Base-by-base conservation (phyloP, 106 monocot species). In the Dendrobium huoshanense region DNA sequence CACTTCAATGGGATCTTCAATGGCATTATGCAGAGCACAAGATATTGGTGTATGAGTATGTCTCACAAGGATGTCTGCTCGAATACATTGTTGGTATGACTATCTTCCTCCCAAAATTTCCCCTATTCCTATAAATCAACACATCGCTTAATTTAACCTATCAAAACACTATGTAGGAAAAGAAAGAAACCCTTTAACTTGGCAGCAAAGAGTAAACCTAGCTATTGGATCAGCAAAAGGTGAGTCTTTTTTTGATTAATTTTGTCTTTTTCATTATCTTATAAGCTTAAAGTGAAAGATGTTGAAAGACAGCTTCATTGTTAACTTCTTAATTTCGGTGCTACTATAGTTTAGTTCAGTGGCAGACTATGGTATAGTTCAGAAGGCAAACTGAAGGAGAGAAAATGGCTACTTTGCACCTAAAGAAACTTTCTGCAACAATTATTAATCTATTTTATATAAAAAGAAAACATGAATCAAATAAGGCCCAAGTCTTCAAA, bases 191-290 rank as follows among this genome's bases (percentile, higher is more conserved):
- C 48, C 75, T 54, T 64, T 84, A 55, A 81, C 84, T 75, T 87
- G 87, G 87, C 80, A 33, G 15, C 84, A 87, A 61, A 83, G 87
- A 75, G 75, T 84, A 9, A 73, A 78, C 44, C 81, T 87, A 65
- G 87, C 87, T 13, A 84, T 87, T 49, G 87, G 87, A 43, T 73
- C 84, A 18, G 87, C 84, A 25, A 84, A 87, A 84, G 87, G 87
- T 84, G 9, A 9, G 31, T 45, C 9, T 0, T 7, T 45, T 45
- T 45, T 9, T 45, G 0, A 45, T 45, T 45, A 0, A 45, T 45
- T 45, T 45, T 9, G 9, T 29, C 67, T 27, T 29, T 17, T 67
- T 67, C 25, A 22, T 67, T 45, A 25, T 7, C 67, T 29, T 67
- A 25, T 25, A 17, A 67, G 67, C 8, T 9, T 56, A 18, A 17